phyloP scores from a whole-genome alignment of 148 eudicot species.

The Diospyros kaki region DNA sequence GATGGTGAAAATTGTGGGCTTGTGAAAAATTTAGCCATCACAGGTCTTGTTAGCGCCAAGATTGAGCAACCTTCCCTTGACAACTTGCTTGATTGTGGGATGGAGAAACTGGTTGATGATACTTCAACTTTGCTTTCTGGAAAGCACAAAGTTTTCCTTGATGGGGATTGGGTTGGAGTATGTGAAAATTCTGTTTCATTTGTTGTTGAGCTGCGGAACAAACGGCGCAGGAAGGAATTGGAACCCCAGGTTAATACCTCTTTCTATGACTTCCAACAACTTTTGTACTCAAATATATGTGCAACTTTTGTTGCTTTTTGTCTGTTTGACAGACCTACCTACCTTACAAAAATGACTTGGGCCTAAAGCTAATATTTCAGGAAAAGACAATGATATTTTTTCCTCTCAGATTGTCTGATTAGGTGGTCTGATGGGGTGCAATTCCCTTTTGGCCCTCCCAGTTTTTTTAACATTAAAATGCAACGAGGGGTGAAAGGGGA shows the following conservation, averaged over 20 bases:
- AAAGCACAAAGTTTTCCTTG: slow-evolving; percentile 59
- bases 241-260: slow-evolving; percentile 54
- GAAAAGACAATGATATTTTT: background rate
- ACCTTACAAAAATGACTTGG: background rate
- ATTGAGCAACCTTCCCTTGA: slow-evolving; percentile 39
- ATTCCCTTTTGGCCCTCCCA: no score
- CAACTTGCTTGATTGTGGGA: slow-evolving; percentile 50
- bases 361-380: background rate
- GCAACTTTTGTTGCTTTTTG: background rate
- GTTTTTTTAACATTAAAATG: no score
- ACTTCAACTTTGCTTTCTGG: slow-evolving; percentile 44
- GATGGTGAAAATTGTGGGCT: slow-evolving; percentile 98
- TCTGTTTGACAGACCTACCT: background rate
- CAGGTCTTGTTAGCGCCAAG: slow-evolving; percentile 70
- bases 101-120: slow-evolving; percentile 64
- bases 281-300: background rate
- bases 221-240: slow-evolving; percentile 49
- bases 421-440: no score
- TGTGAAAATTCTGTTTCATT: slow-evolving; percentile 57
- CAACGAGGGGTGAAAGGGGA: no score
- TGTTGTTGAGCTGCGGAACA: slow-evolving; percentile 53
- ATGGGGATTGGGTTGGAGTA: slow-evolving; percentile 90
- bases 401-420: no score
- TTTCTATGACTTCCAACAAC: background rate
- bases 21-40: slow-evolving; percentile 78